phyloP scores from a whole-genome alignment of 208 protist species.

The Wallacemonas collosoma region DNA sequence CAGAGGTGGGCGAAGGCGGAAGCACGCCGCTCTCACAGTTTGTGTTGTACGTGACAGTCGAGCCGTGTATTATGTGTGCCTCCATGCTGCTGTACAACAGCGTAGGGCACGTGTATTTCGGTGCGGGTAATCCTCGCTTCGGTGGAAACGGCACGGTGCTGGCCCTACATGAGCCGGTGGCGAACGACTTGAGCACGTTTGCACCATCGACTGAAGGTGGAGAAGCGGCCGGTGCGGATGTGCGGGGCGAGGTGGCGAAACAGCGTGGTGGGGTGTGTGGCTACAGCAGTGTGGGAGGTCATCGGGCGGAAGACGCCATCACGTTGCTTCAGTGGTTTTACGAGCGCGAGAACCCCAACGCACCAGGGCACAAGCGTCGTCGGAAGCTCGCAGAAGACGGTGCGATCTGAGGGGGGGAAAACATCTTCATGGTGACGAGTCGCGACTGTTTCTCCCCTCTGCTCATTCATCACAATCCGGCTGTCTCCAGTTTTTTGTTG shows the following conservation, averaged over 20 bases:
- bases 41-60: slow-evolving; percentile 94
- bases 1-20: too few species aligned
- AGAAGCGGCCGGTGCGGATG: too few species aligned
- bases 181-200: background rate
- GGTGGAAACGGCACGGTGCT: slow-evolving; percentile 94
- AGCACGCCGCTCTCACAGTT: slow-evolving; percentile 48
- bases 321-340: slow-evolving; percentile 85
- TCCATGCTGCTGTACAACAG: slow-evolving; percentile 80
- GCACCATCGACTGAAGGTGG: too few species aligned
- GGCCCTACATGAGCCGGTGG: slow-evolving; percentile 42
- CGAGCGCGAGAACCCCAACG: slow-evolving; percentile 71
- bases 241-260: background rate
- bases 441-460: too few species aligned
- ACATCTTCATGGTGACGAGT: too few species aligned
- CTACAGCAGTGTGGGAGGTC: slow-evolving; percentile 73
- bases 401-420: too few species aligned
- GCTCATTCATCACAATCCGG: too few species aligned
- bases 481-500: too few species aligned
- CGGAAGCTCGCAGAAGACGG: slow-evolving; percentile 32
- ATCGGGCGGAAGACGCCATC: slow-evolving; percentile 62
- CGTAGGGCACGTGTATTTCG: slow-evolving; percentile 88
- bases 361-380: slow-evolving; percentile 69
- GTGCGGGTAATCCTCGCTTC: slow-evolving; percentile 94
- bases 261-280: slow-evolving; percentile 10
- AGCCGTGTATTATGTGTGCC: slow-evolving; percentile 97